These are phyloP conservation scores for Erodium moschatum DNA, from an alignment of 441 rosid genomes.

Conservation along the genomic window DNA sequence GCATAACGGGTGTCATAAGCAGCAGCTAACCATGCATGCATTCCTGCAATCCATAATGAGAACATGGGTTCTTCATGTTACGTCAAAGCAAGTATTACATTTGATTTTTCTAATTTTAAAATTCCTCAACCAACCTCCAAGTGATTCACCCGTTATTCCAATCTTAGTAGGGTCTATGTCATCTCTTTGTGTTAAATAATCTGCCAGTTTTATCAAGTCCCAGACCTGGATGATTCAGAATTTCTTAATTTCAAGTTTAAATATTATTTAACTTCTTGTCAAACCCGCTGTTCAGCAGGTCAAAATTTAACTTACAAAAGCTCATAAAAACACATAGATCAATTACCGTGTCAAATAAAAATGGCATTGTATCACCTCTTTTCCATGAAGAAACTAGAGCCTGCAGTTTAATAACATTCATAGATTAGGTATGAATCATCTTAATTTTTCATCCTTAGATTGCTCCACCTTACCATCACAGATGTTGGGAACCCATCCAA, in stretches of 20 bases:
- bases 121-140: constrained; percentile 60
- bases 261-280: not conserved
- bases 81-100: constrained; percentile 1
- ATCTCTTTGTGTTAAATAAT: constrained; percentile 63
- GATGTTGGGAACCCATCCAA: too few species aligned
- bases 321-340: constrained; percentile 8
- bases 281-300: too few species aligned
- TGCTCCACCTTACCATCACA: too few species aligned
- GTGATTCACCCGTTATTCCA: constrained; percentile 88
- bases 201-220: constrained; percentile 88
- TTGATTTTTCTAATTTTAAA: constrained; percentile 2
- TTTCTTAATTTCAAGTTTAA: not conserved
- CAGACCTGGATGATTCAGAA: constrained; percentile 41
- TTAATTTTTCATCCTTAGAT: too few species aligned
- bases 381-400: constrained; percentile 79
- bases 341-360: constrained; percentile 77
- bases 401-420: constrained; percentile 33
- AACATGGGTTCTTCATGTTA: constrained; percentile 14
- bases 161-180: constrained; percentile 71
- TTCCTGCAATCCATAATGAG: constrained; percentile 38
- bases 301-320: not conserved
- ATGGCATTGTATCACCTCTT: constrained; percentile 84
- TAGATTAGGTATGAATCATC: constrained; percentile 3
- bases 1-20: constrained; percentile 61
- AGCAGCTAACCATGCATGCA: constrained; percentile 96